Base-by-base conservation (phyloP, 1,284 basidiomycete species). In the Apiotrichum akiyoshidainum region DNA sequence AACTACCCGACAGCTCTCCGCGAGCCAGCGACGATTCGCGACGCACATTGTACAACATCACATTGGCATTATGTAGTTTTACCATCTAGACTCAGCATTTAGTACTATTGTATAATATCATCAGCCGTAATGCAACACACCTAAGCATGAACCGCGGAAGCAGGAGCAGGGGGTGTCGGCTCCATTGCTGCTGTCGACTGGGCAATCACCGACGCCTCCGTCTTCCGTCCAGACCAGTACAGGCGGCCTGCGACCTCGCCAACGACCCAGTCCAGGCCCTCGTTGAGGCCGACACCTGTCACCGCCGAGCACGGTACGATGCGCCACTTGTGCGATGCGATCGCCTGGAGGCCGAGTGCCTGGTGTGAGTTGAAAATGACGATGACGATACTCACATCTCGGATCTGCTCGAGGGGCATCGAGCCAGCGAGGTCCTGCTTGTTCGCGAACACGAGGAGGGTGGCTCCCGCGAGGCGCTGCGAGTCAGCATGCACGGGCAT, bases 401-500 rank as follows among this genome's bases (percentile, higher is more conserved):
- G 82, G 65, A 99, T 95, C 78, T 97, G 90, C 46, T 82, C 76
- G 53, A 87, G 84, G 16, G 84, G 84, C 84, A 98, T 85, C 0
- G 94, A 89, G 33, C 93, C 92, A 42, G 84, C 83, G 39, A 99
- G 84, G 78, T 99, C 96, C 78, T 97, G 94, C 79, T 99, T 99
- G 80, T 99, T 99, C n/a, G 96, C 96, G 74, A 99, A 92, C 51
- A 99, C 87, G 45, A 99, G 84, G 52, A 99, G 83, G 17, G 93
- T 95, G 46, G 95, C 95, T 19, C 95, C 94, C 52, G 92, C 87
- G 44, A 99, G 80, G 68, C 95, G 84, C 91, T 98, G 70, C 8
- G 40, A 3, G 42, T 21, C n/a, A 44, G 42, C 21, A 31, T n/a
- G 8, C 9, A 12, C 19, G 17, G 4, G 10, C 45, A 16, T 17